A percentile compares a stretch with the other conserved stretches of the same genome.
Evolutionary conservation across 169 alveolate species (phyloP).

Genomic region (Eimeria necatrix): DNA sequence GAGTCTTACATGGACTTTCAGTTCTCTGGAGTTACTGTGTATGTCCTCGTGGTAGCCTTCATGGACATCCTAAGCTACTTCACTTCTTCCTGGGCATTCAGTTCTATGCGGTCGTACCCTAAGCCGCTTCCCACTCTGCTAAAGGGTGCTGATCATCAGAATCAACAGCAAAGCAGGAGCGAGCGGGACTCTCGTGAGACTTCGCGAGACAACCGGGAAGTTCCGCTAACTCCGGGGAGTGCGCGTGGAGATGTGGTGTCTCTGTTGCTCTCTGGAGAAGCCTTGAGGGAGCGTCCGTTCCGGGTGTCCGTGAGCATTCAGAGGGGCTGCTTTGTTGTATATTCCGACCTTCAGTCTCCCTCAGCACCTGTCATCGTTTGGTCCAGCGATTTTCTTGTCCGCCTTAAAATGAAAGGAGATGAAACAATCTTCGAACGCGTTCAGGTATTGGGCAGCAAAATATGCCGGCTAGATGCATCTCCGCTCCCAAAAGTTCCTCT

Average conservation of each 20-base stretch:
- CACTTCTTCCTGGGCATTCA: slow-evolving; percentile 76
- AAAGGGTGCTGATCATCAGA: slow-evolving; percentile 1
- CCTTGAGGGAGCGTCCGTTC: slow-evolving; percentile 63
- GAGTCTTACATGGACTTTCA: slow-evolving; percentile 80
- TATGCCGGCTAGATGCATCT: slow-evolving; percentile 39
- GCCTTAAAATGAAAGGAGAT: slow-evolving; percentile 27
- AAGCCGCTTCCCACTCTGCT: slow-evolving; percentile 77
- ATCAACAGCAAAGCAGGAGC: background rate
- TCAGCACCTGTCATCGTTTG: slow-evolving; percentile 85
- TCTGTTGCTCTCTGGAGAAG: slow-evolving; percentile 41
- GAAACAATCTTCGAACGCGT: slow-evolving; percentile 24
- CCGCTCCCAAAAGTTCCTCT: background rate
- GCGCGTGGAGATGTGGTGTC: background rate
- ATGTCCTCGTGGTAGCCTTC: slow-evolving; percentile 81
- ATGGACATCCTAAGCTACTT: slow-evolving; percentile 82
- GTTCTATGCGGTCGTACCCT: slow-evolving; percentile 79
- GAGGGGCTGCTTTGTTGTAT: slow-evolving; percentile 83
- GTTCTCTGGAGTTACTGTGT: slow-evolving; percentile 83
- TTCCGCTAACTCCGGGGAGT: background rate
- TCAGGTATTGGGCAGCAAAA: slow-evolving; percentile 60
- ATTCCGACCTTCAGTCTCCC: slow-evolving; percentile 82
- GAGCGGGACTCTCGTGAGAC: background rate
- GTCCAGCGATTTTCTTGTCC: slow-evolving; percentile 84
- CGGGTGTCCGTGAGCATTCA: slow-evolving; percentile 62
- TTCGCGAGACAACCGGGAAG: background rate